Conservation (phyloP, 148 eudicot species). For the Camellia japonica region DNA sequence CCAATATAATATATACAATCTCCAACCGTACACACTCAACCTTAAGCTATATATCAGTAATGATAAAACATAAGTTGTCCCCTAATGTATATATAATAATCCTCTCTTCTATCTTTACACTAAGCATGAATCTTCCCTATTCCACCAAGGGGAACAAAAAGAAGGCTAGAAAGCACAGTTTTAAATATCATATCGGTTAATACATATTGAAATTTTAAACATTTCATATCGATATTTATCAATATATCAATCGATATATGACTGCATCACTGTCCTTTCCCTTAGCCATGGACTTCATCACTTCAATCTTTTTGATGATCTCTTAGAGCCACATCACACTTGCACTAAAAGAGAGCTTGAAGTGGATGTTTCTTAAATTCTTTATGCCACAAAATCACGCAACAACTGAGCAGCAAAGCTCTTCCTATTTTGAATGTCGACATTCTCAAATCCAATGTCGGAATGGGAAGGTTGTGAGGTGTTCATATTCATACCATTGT, state of each 20-base stretch:
- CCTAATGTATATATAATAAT: background rate
- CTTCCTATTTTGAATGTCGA: conserved; percentile 41
- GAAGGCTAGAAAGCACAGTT: background rate
- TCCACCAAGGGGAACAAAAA: background rate
- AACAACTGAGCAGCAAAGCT: conserved; percentile 55
- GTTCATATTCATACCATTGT: conserved; percentile 24
- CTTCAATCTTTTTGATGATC: too few species aligned
- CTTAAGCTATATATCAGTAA: background rate
- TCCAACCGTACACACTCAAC: background rate
- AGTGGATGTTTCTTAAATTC: background rate
- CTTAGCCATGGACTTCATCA: background rate
- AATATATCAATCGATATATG: too few species aligned
- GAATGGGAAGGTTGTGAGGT: conserved; percentile 34
- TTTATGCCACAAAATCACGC: conserved; percentile 54
- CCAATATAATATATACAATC: background rate
- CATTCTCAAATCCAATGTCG: background rate
- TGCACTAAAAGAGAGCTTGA: background rate
- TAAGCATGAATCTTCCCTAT: background rate
- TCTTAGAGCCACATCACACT: too few species aligned
- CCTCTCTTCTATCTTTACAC: background rate
- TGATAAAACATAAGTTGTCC: background rate
- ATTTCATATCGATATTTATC: too few species aligned
- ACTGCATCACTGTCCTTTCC: too few species aligned
- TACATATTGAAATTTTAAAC: too few species aligned
- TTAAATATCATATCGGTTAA: too few species aligned